Base-by-base conservation (phyloP, 2,329 filamentous ascomycete genomes). In the Podosphaera xanthii region DNA sequence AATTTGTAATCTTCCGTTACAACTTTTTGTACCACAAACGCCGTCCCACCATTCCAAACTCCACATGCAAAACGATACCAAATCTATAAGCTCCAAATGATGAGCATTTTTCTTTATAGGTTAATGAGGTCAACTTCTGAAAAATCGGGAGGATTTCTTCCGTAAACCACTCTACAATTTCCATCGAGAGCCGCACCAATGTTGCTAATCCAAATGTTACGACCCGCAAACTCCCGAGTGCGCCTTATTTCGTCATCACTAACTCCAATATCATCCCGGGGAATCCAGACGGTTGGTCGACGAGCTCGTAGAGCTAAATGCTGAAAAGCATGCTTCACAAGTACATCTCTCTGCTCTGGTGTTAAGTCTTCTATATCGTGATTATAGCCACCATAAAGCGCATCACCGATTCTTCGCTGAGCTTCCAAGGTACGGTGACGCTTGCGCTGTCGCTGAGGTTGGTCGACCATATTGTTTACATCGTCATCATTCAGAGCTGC, bases 321-420 rank as follows among this genome's bases (percentile, higher is more conserved):
- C 71, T 90, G 84, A 71, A 98, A 98, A 0, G 91, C 89, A 66
- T 89, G 84, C 59, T 84, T 84, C 10, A 92, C 86, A 46, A 97
- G 79, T 60, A 82, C 76, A 68, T 97, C 90, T 65, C 92, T 80
- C 69, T 96, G 88, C 22, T 91, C 87, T 0, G 89, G 87, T 0
- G 87, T 92, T 56, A 98, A 75, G 68, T 98, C 92, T 70, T 96
- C 91, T 63, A 98, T 83, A 73, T 95, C 90, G 67, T 97, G 91
- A 64, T 91, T 83, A 66, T 90, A 86, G 3, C 86, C 86, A 31
- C 87, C 84, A 70, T 90, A 98, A 2, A 97, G 76, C 2, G 89
- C 85, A 56, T 89, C 83, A 5, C 85, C 86, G 34, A 91, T 84
- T 7, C 75, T 69, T 40, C 74, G 79, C 70, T 91, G 86, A 0